Conservation (phyloP, 495 filamentous ascomycete genomes). For the Tetracladium setigerum region DNA sequence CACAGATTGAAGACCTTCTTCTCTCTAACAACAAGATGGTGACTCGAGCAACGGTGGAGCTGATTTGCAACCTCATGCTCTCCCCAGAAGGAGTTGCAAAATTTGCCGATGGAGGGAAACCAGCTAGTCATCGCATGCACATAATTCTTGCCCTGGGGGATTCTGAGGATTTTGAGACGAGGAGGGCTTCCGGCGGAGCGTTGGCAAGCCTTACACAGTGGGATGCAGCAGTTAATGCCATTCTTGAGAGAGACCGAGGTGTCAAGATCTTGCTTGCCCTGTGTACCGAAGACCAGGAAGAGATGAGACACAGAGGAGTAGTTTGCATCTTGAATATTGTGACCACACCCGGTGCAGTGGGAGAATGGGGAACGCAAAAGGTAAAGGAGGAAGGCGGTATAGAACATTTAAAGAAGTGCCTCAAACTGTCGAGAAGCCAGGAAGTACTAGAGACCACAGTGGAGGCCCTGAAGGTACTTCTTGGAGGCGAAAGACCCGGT, state of each 20-base stretch:
- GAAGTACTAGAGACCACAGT: slow-evolving; percentile 59
- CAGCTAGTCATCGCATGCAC: slow-evolving; percentile 65
- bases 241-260: slow-evolving; percentile 62
- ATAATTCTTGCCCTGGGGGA: slow-evolving; percentile 83
- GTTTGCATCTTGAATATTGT: slow-evolving; percentile 66
- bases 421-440: slow-evolving; percentile 54
- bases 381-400: slow-evolving; percentile 47
- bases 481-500: slow-evolving; percentile 9
- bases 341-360: slow-evolving; percentile 40
- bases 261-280: slow-evolving; percentile 62
- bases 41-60: slow-evolving; percentile 75
- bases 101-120: slow-evolving; percentile 62
- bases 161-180: slow-evolving; percentile 68
- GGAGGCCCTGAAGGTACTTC: slow-evolving; percentile 18
- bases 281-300: slow-evolving; percentile 68
- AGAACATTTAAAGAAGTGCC: slow-evolving; percentile 51
- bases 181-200: slow-evolving; percentile 80
- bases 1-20: slow-evolving; percentile 72
- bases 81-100: slow-evolving; percentile 64
- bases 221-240: slow-evolving; percentile 58
- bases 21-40: slow-evolving; percentile 69
- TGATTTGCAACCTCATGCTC: slow-evolving; percentile 87
- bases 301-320: slow-evolving; percentile 67
- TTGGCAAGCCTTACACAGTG: slow-evolving; percentile 76
- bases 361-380: slow-evolving; percentile 29